These are phyloP conservation scores for Aspergillus heteromorphus DNA, from an alignment of 495 filamentous ascomycete genomes.

Conservation along the genomic window DNA sequence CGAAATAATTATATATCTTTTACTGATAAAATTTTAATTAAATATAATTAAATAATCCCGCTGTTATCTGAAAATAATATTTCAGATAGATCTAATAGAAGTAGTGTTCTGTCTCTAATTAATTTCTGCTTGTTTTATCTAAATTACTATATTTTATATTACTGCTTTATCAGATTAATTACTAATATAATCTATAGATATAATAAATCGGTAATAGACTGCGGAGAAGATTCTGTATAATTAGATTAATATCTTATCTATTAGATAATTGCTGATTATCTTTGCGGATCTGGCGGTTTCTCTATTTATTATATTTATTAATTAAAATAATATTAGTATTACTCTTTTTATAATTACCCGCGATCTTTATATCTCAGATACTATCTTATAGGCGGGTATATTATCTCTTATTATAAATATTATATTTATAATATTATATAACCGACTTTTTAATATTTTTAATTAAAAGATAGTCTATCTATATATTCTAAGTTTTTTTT, in stretches of 20 bases:
- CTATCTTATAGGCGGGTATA: constrained; percentile 73
- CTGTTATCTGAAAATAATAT: too few relatives aligned
- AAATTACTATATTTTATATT: not conserved
- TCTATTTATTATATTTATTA: constrained; percentile 53
- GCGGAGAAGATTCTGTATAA: constrained; percentile 44
- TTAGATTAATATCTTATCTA: constrained; percentile 55
- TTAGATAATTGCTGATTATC: constrained; percentile 50
- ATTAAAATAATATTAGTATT: constrained; percentile 60
- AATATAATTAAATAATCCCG: too few relatives aligned
- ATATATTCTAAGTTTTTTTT: constrained; percentile 40
- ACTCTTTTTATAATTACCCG: constrained; percentile 54
- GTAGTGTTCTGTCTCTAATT: too few relatives aligned
- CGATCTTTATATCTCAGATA: constrained; percentile 51
- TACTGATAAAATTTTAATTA: too few relatives aligned
- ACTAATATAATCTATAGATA: not conserved
- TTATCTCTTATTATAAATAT: constrained; percentile 70
- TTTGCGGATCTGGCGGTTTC: constrained; percentile 50
- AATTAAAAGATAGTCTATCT: constrained; percentile 51
- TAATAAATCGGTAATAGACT: constrained; percentile 35
- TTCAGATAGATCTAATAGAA: too few relatives aligned
- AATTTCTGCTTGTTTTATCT: not conserved
- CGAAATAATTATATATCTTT: not conserved
- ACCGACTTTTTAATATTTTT: constrained; percentile 54
- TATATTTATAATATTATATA: constrained; percentile 60
- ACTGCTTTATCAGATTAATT: not conserved